Evolutionary conservation across 2,329 filamentous ascomycete genomes (phyloP).

Genomic region (Chalara sp.): DNA sequence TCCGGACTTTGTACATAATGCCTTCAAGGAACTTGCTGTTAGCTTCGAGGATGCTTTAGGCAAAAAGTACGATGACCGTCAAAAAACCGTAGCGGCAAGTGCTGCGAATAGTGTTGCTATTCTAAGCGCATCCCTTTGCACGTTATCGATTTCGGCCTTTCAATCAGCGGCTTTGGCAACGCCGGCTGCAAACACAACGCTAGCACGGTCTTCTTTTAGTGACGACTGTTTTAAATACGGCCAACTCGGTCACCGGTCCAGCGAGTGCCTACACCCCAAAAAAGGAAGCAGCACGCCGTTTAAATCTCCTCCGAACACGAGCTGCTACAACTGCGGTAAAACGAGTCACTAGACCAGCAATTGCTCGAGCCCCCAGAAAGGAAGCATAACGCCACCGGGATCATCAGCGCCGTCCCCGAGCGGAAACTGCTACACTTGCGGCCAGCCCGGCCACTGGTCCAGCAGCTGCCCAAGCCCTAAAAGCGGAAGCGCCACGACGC

Average conservation of each 20-base stretch:
- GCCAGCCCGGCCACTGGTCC: too few relatives aligned
- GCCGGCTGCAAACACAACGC: constrained; percentile 1
- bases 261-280: neutral
- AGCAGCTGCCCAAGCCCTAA: too few relatives aligned
- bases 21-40: constrained; percentile 6
- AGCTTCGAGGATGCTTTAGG: constrained; percentile 6
- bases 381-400: neutral
- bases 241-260: too few relatives aligned
- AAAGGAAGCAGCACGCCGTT: neutral
- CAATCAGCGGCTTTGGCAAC: neutral
- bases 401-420: too few relatives aligned
- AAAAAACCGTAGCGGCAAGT: constrained; percentile 2
- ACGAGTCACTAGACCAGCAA: neutral
- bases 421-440: too few relatives aligned
- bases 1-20: constrained; percentile 2
- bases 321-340: neutral
- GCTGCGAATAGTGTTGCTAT: constrained; percentile 1
- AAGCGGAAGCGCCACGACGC: too few relatives aligned
- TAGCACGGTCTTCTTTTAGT: too few relatives aligned
- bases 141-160: constrained; percentile 4
- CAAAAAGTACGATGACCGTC: constrained; percentile 2
- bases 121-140: constrained; percentile 4
- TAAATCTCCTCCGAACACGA: neutral
- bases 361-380: neutral
- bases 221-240: too few relatives aligned